Evolutionary conservation across 1,284 basidiomycete species (phyloP), one percentile per base, ranked within the genome.

Genomic region (Rhodofomes roseus): DNA sequence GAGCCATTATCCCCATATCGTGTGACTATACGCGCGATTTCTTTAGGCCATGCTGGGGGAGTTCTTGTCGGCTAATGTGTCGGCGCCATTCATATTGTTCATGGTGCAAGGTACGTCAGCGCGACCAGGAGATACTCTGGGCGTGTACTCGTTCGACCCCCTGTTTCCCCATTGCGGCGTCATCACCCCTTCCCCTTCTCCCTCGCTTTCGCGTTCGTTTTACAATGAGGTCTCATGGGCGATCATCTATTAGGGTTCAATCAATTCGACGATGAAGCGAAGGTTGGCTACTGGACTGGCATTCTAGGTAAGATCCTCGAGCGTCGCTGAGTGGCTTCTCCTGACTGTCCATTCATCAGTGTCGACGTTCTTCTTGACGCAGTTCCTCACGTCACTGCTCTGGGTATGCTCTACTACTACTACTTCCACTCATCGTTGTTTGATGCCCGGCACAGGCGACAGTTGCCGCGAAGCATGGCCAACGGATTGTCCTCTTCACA

Each of bases 351-450:
- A 59, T 29, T 58, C 44, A 18, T 27, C 65, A 91, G 90, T 91
- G 25, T 83, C 90, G 27, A 85, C 85, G 1, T 93, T 93, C 74
- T 93, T 93, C 75, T 72, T 92, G 59, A 91, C 90, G 0, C 92
- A 95, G 68, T 97, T 99, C 75, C 78, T 97, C 43, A 98, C 96
- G 1, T 96, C 95, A 34, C 77, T 99, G 44, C 82, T 98, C 60
- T 93, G 90, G 89, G 89, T 89, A 68, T 56, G 77, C 55, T 20
- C 54, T 25, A 60, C 39, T 56, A 16, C 40, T 44, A 8, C 14
- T 36, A 14, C 31, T 50, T 39, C 27, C 43, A 31, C 20, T 56
- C 54, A 50, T 44, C 23, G 31, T 31, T 51, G 20, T 52, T 37
- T 55, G 39, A 54, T 51, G 27, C 37, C 50, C 40, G 37, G 48